phyloP scores from a whole-genome alignment of 257 asterid genomes.

The Petunia secreta region DNA sequence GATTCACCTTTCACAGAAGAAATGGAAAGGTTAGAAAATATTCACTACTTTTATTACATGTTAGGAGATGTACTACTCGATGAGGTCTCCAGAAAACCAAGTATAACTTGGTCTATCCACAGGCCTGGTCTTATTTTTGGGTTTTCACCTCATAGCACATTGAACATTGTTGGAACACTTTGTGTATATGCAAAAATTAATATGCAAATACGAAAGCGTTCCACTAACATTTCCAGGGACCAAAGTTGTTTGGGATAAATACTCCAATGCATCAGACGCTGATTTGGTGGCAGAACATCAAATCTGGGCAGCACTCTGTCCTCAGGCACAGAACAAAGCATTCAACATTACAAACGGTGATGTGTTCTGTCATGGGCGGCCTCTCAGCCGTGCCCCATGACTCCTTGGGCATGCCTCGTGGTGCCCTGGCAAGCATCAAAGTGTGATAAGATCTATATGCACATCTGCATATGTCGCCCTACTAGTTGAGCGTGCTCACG shows the following conservation, averaged over 20 bases:
- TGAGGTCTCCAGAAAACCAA: constrained; percentile 67
- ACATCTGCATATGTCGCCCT: too few species aligned
- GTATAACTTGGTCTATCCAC: constrained; percentile 83
- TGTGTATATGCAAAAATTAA: constrained; percentile 70
- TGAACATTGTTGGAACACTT: constrained; percentile 77
- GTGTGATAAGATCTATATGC: too few species aligned
- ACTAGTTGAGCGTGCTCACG: too few species aligned
- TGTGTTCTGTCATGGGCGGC: constrained; percentile 56
- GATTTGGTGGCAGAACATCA: constrained; percentile 93
- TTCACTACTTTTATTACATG: constrained; percentile 60
- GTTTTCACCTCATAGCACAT: constrained; percentile 74
- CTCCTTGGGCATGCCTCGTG: too few species aligned
- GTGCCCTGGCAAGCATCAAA: too few species aligned
- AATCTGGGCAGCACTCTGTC: constrained; percentile 89
- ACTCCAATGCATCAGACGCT: constrained; percentile 77
- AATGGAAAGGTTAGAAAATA: constrained; percentile 59
- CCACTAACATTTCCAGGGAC: constrained; percentile 73
- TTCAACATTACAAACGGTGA: constrained; percentile 90
- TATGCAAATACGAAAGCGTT: constrained; percentile 72
- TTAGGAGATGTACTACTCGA: constrained; percentile 70
- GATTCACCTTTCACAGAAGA: constrained; percentile 81
- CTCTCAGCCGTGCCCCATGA: too few species aligned
- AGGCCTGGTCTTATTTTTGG: constrained; percentile 79
- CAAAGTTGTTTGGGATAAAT: constrained; percentile 75
- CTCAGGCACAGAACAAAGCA: constrained; percentile 82